phyloP scores from a whole-genome alignment of 768 basidiomycete species.

The Coprinellus micaceus region DNA sequence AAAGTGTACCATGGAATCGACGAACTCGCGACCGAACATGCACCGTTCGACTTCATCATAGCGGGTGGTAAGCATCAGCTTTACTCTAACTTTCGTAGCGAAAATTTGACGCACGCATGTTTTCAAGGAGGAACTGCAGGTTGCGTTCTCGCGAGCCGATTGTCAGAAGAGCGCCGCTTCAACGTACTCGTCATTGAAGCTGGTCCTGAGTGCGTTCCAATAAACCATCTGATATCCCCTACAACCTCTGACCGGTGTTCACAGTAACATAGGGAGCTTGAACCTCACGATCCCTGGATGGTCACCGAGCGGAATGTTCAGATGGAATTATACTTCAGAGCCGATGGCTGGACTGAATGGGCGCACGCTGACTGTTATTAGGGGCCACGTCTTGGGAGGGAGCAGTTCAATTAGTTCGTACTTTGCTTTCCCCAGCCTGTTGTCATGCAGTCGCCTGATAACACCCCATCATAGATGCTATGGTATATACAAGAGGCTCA shows the following conservation, averaged over 20 bases:
- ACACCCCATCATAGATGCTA: conserved; percentile 13
- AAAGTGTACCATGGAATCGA: neutral
- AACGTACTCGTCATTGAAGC: conserved; percentile 30
- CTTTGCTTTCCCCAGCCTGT: neutral
- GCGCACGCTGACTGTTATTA: conserved; percentile 21
- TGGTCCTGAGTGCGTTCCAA: conserved; percentile 23
- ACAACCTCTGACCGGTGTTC: neutral
- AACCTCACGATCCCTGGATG: conserved; percentile 15
- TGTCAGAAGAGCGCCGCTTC: conserved; percentile 22
- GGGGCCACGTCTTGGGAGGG: conserved; percentile 32
- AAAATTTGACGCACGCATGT: neutral
- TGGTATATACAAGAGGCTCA: conserved; percentile 22
- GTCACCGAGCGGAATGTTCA: conserved; percentile 11
- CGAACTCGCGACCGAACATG: neutral
- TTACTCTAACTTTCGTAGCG: neutral
- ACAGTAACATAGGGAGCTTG: conserved; percentile 17
- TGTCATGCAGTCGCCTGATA: neutral
- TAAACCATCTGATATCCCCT: neutral
- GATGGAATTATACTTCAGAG: conserved; percentile 32
- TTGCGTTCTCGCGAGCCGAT: conserved; percentile 24
- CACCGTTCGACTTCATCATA: neutral
- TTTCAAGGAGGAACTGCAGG: conserved; percentile 25
- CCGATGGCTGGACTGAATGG: conserved; percentile 24
- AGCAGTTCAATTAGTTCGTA: conserved; percentile 28
- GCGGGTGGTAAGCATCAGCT: neutral